Evolutionary conservation across 345 rosid genomes (phyloP), one percentile per base, ranked within the genome.

Genomic region (Populus pruinosa): DNA sequence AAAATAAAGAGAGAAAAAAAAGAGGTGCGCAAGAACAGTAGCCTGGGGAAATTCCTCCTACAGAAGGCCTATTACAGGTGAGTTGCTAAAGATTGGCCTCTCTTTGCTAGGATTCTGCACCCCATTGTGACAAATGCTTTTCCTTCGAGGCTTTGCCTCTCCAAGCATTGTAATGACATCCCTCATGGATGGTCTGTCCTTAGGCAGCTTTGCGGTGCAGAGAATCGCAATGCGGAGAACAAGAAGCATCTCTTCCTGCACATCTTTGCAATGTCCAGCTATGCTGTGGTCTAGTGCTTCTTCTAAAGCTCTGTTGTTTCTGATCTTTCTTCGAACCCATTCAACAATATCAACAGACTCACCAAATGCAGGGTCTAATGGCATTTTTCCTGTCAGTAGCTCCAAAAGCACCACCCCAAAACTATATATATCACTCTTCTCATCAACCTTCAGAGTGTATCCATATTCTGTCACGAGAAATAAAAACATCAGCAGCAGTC

Each of bases 401-500:
- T 95, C 98, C 44, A 93, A 67, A 74, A 95, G 91, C 66, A 93
- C 94, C 0, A 95, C 93, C 0, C 98, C 96, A 2, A 87, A 82
- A 70, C 98, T 93, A 76, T 95, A 95, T 29, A 92, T 84, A 78
- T 95, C 97, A n/a, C 92, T 95, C 91, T 90, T 93, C 85, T 90
- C 98, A 62, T 91, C 93, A 2, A 95, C 90, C 88, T 91, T 95
- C 67, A 92, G 73, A 17, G 96, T 87, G 80, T 93, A 95, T 65
- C 98, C 98, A 16, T 93, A 95, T 86, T 95, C 97, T 91, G 90
- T 67, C 64, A 76, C 4, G 69, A 47, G 20, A 66, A 23, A 41
- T 16, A 53, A 70, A 6, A 18, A 56, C 12, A 56, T 90, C 95
- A 65, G 86, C 82, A 5, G 95, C 90, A 80, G 89, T 91, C 77